phyloP scores from a whole-genome alignment of 164 flowering plant species.

The Berberis vulgaris region DNA sequence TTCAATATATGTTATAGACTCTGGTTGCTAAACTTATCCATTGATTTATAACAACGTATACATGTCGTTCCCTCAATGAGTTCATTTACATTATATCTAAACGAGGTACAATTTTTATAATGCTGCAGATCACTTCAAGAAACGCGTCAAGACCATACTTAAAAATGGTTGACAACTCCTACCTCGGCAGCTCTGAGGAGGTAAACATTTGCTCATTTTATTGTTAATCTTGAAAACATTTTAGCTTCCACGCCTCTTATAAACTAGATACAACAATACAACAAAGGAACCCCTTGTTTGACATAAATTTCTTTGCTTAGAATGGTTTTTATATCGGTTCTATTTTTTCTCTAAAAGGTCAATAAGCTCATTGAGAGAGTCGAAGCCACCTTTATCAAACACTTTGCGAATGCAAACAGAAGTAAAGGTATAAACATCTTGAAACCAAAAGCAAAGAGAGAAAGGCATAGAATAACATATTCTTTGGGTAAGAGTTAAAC shows the following conservation, averaged over 20 bases:
- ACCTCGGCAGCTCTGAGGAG: constrained; percentile 49
- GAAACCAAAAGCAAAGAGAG: constrained; percentile 38
- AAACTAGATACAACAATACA: neutral
- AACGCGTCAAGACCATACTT: constrained; percentile 54
- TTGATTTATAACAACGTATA: neutral
- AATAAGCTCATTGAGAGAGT: constrained; percentile 53
- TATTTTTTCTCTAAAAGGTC: constrained; percentile 20
- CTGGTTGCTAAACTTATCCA: neutral
- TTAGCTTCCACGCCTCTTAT: neutral
- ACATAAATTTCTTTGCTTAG: too few relatives aligned
- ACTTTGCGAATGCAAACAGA: constrained; percentile 51
- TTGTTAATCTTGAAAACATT: neutral
- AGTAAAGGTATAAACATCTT: constrained; percentile 44
- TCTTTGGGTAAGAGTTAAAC: constrained; percentile 27
- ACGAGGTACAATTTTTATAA: neutral
- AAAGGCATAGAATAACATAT: constrained; percentile 44
- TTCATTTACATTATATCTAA: neutral
- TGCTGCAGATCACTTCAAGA: constrained; percentile 41
- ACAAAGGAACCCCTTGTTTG: too few relatives aligned
- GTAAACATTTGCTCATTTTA: constrained; percentile 16
- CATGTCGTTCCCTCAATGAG: neutral
- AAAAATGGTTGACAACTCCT: constrained; percentile 50
- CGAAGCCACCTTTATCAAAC: constrained; percentile 59
- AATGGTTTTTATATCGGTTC: neutral
- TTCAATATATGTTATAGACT: neutral